Evolutionary conservation across 2,329 filamentous ascomycete genomes (phyloP), one percentile per base, ranked within the genome.

Genomic region (Elsinoe necatrix): DNA sequence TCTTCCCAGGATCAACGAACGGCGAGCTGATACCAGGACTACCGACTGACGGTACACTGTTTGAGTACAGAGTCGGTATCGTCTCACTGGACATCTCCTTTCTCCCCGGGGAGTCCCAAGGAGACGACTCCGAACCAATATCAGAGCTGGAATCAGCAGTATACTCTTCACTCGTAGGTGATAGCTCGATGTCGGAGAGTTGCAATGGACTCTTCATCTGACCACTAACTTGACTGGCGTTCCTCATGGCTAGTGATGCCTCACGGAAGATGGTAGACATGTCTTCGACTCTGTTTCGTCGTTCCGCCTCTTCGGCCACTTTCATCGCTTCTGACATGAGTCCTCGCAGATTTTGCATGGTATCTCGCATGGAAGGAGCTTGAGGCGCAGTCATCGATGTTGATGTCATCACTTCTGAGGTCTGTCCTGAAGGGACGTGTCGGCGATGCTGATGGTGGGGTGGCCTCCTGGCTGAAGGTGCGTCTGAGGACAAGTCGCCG

Each of bases 301-400:
- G 61, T 6, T 66, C 61, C 1, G 67, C 66, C 37, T 68, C 62
- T 39, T 71, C 65, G 4, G 71, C 70, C 27, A 72, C 64, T 1
- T 65, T 57, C 11, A 71, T 63, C 1, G 73, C 73, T 56, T 75
- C 69, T 57, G 72, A 65, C 57, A 75, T 72, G 45, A 75, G 65
- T n/a, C 69, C 65, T 58, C 75, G 72, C 4, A 75, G 58, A 0
- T 67, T 69, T 25, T 68, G 68, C 4, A 75, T 69, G 8, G 72
- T 29, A 34, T 58, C 18, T 16, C 41, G 29, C 48, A 52, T 52
- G 6, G 48, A 34, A 11, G 18, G 18, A n/a, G 29, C 7, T 16
- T 25, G 25, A 6, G 18, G 14, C n/a, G 29, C 9, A 1, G 6
- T n/a, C 4, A 31, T 14, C 39, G 48, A 3, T 11, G 14, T 25